phyloP scores from a whole-genome alignment of 2,329 filamentous ascomycete genomes.

The Exophiala lecanii-corni region DNA sequence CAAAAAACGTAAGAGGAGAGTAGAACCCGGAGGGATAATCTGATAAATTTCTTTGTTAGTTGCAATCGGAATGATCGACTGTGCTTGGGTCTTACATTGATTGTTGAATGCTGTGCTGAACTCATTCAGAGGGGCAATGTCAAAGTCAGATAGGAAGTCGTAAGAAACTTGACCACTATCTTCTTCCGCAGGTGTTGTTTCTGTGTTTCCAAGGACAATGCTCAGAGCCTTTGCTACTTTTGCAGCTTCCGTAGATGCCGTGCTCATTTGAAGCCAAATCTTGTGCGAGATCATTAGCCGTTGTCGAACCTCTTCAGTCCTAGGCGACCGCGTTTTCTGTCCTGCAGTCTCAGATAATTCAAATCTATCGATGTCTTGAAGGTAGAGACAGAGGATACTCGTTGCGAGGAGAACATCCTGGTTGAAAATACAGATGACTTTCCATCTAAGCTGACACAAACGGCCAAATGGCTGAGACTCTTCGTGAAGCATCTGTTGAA shows the following conservation, averaged over 20 bases:
- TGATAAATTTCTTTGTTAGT: slow-evolving; percentile 26
- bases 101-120: slow-evolving; percentile 27
- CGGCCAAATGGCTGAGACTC: slow-evolving; percentile 29
- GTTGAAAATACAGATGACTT: slow-evolving; percentile 28
- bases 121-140: slow-evolving; percentile 27
- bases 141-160: slow-evolving; percentile 29
- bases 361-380: slow-evolving; percentile 29
- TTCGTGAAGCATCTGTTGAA: slow-evolving; percentile 30
- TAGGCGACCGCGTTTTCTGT: slow-evolving; percentile 26
- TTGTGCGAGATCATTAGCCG: slow-evolving; percentile 27
- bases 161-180: slow-evolving; percentile 25
- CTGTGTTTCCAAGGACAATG: slow-evolving; percentile 29
- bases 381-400: slow-evolving; percentile 29
- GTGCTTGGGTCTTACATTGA: slow-evolving; percentile 28
- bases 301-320: slow-evolving; percentile 28
- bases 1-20: slow-evolving; percentile 28
- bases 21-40: slow-evolving; percentile 28
- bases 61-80: slow-evolving; percentile 24
- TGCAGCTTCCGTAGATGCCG: slow-evolving; percentile 27
- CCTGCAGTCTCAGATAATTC: slow-evolving; percentile 25
- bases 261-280: slow-evolving; percentile 30
- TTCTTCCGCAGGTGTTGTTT: slow-evolving; percentile 23
- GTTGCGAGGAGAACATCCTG: slow-evolving; percentile 29
- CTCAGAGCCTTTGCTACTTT: slow-evolving; percentile 31
- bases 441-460: slow-evolving; percentile 29